These are phyloP conservation scores for Cyberlindnera suaveolens DNA, from an alignment of 805 yeast species.

Conservation along the genomic window DNA sequence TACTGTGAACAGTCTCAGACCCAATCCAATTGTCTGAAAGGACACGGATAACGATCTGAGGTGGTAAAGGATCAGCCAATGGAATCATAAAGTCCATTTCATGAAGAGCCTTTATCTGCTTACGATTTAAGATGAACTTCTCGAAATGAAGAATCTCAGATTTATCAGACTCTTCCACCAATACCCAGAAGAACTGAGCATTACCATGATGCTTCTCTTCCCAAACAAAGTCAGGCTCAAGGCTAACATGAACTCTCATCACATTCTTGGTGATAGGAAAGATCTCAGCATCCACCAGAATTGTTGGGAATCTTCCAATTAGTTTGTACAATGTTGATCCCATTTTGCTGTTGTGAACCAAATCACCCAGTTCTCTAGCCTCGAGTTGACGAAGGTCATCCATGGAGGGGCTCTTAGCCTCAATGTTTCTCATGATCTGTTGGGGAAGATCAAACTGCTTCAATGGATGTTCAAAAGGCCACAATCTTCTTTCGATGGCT, in stretches of 20 bases:
- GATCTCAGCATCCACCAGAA: constrained; percentile 72
- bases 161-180: constrained; percentile 81
- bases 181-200: constrained; percentile 85
- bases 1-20: constrained; percentile 63
- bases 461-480: constrained; percentile 91
- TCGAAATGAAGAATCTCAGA: constrained; percentile 76
- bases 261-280: constrained; percentile 87
- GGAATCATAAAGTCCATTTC: constrained; percentile 93
- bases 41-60: constrained; percentile 75
- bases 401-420: constrained; percentile 60
- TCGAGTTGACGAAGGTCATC: constrained; percentile 69
- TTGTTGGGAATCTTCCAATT: constrained; percentile 66
- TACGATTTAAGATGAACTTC: constrained; percentile 61
- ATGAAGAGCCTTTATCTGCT: constrained; percentile 48
- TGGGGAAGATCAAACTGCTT: constrained; percentile 79
- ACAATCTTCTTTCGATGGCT: constrained; percentile 73
- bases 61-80: constrained; percentile 79
- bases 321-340: constrained; percentile 57
- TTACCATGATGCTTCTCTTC: constrained; percentile 75
- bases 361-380: constrained; percentile 75
- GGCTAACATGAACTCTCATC: constrained; percentile 65
- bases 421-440: constrained; percentile 54
- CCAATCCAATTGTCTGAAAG: constrained; percentile 90
- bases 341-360: constrained; percentile 76
- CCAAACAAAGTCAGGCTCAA: constrained; percentile 83